Evolutionary conservation across 1,284 basidiomycete genomes (phyloP), one percentile per base, ranked within the genome.

Genomic region (Marasmius tenuissimus): DNA sequence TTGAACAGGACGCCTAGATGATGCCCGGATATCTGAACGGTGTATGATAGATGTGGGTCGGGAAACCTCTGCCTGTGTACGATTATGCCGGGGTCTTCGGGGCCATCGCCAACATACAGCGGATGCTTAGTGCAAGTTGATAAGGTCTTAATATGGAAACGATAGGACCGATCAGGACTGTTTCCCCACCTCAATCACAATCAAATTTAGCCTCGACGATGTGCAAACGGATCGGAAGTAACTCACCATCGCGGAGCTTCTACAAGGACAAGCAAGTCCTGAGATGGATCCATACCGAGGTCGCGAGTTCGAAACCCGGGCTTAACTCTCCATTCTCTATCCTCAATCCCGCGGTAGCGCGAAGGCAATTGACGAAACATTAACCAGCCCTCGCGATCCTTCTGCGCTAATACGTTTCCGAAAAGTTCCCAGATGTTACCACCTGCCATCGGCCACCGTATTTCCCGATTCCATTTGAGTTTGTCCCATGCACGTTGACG

Each of bases 281-380:
- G 86, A 37, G 81, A 76, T 14, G 86, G 83, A 68, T 89, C 88
- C 71, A 89, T 80, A 8, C 78, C 77, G 66, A 89, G 88, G 66
- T 89, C 88, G 7, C 84, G 79, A 12, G 86, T 69, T 53, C 81
- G 66, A 49, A 81, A 68, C 27, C 75, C 65, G 14, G 67, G 65
- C 20, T 73, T 69, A 35, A 85, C 64, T 6, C 69, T 72, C 87
- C 87, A 89, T 27, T 74, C 67, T 34, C 74, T 75, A 50, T 78
- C 75, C 61, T 79, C 66, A 61, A 87, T 85, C 11, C 71, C 73
- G 27, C 84, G 79, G 53, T 76, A 70, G 22, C 67, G 67, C 6
- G 85, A 85, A 20, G 85, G 82, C 16, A 88, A 73, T 61, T 80
- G 81, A 55, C 73, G 70, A 66, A 86, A 86, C 11, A 65, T 65